Evolutionary conservation across 805 yeast species (phyloP).

Genomic region (Metschnikowia gruessii): DNA sequence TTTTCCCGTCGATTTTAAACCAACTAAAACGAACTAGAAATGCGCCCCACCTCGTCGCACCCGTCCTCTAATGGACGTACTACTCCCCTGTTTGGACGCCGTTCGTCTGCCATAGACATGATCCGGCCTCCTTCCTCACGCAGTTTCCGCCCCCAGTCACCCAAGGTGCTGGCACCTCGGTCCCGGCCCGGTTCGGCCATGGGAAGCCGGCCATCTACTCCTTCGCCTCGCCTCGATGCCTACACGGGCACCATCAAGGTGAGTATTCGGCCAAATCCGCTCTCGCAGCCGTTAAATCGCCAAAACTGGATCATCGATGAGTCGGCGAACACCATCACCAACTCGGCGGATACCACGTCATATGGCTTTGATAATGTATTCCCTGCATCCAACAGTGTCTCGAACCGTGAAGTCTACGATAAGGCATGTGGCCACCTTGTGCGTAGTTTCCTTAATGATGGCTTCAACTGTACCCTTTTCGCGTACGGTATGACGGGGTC

Average conservation of each 20-base stretch:
- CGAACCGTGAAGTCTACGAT: slow-evolving; percentile 61
- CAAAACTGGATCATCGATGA: slow-evolving; percentile 48
- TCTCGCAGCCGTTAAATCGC: slow-evolving; percentile 25
- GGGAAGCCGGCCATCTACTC: slow-evolving; percentile 40
- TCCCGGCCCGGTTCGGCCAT: slow-evolving; percentile 38
- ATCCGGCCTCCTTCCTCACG: slow-evolving; percentile 33
- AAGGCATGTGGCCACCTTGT: slow-evolving; percentile 52
- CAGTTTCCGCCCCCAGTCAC: slow-evolving; percentile 31
- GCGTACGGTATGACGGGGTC: slow-evolving; percentile 96
- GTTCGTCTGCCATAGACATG: slow-evolving; percentile 20
- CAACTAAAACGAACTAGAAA: too few species aligned
- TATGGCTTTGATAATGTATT: slow-evolving; percentile 81
- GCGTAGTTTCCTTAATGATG: slow-evolving; percentile 55
- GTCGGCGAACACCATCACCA: slow-evolving; percentile 37
- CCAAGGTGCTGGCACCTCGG: slow-evolving; percentile 21
- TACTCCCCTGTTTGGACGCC: slow-evolving; percentile 15
- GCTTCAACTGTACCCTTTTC: slow-evolving; percentile 84
- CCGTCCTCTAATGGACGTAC: slow-evolving; percentile 18
- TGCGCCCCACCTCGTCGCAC: slow-evolving; percentile 21
- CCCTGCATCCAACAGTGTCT: slow-evolving; percentile 40
- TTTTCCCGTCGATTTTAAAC: too few species aligned
- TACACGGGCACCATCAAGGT: slow-evolving; percentile 76
- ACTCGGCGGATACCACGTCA: slow-evolving; percentile 53
- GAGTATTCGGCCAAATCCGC: slow-evolving; percentile 74
- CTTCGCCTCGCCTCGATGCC: slow-evolving; percentile 34